Percentiles rank a stretch among this genome's conserved stretches.
Conservation (phyloP, 163 green algal species). For the Scenedesmus sp. region DNA sequence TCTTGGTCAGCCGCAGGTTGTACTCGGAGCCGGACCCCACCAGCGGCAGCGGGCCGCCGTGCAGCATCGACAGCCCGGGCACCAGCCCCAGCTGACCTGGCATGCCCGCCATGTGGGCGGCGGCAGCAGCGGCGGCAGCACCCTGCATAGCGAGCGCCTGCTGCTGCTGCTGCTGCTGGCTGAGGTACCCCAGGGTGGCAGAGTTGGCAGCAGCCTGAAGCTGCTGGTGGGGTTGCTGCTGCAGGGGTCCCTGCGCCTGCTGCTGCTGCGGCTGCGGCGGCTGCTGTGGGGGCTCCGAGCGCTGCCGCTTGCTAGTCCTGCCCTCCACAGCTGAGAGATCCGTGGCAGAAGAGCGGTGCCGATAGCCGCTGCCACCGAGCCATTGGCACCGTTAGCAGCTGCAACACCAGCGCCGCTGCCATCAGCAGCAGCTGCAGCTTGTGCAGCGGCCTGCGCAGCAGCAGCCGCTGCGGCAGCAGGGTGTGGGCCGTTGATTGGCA, state of each 20-base stretch:
- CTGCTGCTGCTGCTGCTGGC: conserved; percentile 31
- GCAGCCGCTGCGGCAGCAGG: conserved; percentile 13
- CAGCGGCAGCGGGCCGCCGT: background rate
- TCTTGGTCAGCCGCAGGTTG: conserved; percentile 46
- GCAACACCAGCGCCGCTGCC: background rate
- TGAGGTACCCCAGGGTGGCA: background rate
- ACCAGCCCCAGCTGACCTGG: background rate
- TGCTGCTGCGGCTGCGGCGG: conserved; percentile 30
- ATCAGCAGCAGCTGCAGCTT: background rate
- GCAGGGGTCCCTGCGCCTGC: too few relatives aligned
- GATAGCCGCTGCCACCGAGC: background rate
- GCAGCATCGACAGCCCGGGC: background rate
- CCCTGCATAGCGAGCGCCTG: background rate
- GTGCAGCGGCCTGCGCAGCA: background rate
- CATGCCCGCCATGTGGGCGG: background rate
- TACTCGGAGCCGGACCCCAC: background rate
- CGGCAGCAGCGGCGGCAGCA: conserved; percentile 19
- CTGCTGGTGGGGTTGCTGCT: too few relatives aligned
- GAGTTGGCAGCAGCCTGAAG: conserved; percentile 7
- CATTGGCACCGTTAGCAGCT: background rate
- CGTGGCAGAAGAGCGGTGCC: conserved; percentile 3
- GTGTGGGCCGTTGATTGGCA: background rate
- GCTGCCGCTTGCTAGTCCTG: conserved; percentile 4
- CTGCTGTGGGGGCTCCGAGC: background rate
- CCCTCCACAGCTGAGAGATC: conserved; percentile 12